Percentiles rank a stretch among this genome's conserved stretches.
Conservation (phyloP, 1,284 basidiomycete species). For the Neonothopanus nambi region DNA sequence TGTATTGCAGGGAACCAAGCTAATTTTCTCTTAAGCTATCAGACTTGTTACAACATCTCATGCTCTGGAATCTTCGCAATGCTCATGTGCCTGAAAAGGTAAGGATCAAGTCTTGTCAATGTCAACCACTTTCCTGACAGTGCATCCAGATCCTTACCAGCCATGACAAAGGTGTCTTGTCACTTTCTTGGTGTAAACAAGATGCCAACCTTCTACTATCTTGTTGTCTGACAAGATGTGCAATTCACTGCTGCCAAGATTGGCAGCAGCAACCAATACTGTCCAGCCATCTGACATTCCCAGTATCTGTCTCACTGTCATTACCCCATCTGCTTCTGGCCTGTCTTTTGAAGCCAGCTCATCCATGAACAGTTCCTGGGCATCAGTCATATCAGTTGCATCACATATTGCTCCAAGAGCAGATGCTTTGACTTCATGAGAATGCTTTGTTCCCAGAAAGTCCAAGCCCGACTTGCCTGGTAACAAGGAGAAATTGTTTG, state of each 20-base stretch:
- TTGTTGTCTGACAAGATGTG: constrained; percentile 44
- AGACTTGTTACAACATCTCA: constrained; percentile 94
- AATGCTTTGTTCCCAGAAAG: constrained; percentile 73
- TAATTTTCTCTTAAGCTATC: constrained; percentile 64
- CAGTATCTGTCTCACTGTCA: constrained; percentile 62
- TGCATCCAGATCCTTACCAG: constrained; percentile 79
- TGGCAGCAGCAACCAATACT: constrained; percentile 29
- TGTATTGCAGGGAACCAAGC: constrained; percentile 1
- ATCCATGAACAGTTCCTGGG: constrained; percentile 35
- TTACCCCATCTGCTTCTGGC: constrained; percentile 59
- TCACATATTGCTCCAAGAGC: constrained; percentile 24
- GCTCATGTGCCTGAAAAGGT: constrained; percentile 95
- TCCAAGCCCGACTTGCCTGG: constrained; percentile 61
- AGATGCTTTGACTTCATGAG: constrained; percentile 36
- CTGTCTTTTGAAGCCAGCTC: constrained; percentile 36
- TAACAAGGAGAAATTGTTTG: constrained; percentile 51
- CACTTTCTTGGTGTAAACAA: constrained; percentile 94
- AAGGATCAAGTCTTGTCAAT: background rate
- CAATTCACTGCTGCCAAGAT: constrained; percentile 32
- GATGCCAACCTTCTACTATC: constrained; percentile 92
- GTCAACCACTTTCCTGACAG: constrained; percentile 2
- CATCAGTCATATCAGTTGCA: constrained; percentile 25
- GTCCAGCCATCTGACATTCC: constrained; percentile 20
- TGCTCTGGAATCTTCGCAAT: constrained; percentile 98
- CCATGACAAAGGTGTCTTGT: constrained; percentile 94